Base-by-base conservation (phyloP, 2,329 filamentous ascomycete genomes). In the Ampelomyces quisqualis region DNA sequence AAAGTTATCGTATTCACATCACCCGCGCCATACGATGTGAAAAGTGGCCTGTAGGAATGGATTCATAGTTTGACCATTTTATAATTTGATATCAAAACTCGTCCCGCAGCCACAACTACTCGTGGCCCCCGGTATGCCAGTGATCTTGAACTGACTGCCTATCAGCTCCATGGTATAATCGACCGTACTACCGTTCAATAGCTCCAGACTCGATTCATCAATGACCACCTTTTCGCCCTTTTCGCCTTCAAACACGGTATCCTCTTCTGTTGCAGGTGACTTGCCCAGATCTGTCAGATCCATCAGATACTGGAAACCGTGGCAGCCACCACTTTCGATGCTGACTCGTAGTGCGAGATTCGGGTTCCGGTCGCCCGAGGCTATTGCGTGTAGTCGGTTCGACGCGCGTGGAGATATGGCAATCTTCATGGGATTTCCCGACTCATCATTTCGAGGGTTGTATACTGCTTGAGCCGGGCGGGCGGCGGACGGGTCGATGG, bases 301-400 rank as follows among this genome's bases (percentile, higher is more conserved):
- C 88, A 98, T 95, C 32, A 95, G 74, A 65, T 98, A 98, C 67
- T 98, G 93, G 69, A 98, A 98, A 34, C 93, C 93, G 70, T 98
- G 93, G 68, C 93, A 98, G 40, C 93, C 93, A 50, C 93, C 93
- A 41, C 86, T 89, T 63, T 95, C 90, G 43, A 98, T 90, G 47
- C 87, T 85, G 53, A 98, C 87, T 37, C 91, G 87, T n/a, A 98
- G 78, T 17, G 90, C 88, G 21, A 95, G 80, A 59, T 86, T 77
- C 2, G 88, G 88, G 65, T 95, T 94, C 47, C 57, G 45, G 53
- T 69, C 76, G 43, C 46, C 74, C 45, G 54, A 67, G 49, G 67
- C 64, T 56, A 75, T 95, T 52, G 88, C 79, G 43, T 80, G 77
- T 21, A 96, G 81, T 23, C 90, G 86, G 67, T 70, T 60, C 15